These are phyloP conservation scores for Magnaporthiopsis poae DNA, from an alignment of 2,329 filamentous ascomycete species.

Conservation along the genomic window DNA sequence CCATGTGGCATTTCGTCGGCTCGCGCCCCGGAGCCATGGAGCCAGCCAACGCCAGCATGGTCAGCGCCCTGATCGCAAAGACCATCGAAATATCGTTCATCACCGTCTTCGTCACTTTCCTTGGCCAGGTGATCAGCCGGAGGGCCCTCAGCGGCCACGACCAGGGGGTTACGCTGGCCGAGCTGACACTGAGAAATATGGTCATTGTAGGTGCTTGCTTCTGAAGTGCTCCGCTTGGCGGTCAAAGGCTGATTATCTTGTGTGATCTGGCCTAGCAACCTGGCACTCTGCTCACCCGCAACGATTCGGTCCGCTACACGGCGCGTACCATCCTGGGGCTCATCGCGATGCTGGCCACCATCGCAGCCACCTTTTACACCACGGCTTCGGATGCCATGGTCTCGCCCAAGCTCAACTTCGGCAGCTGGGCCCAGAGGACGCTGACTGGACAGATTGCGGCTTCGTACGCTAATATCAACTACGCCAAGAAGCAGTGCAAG, in stretches of 20 bases:
- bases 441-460: constrained; percentile 49
- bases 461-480: constrained; percentile 53
- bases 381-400: constrained; percentile 68
- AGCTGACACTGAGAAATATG: constrained; percentile 71
- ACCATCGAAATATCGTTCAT: constrained; percentile 9
- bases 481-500: constrained; percentile 46
- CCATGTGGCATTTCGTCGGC: constrained; percentile 1
- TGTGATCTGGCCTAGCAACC: constrained; percentile 39
- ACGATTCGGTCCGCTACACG: constrained; percentile 53
- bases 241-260: not conserved
- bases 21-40: not conserved
- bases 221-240: not conserved
- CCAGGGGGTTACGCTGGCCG: constrained; percentile 60
- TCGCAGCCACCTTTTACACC: constrained; percentile 63
- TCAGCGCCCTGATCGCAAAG: constrained; percentile 7
- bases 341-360: constrained; percentile 52
- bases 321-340: constrained; percentile 53
- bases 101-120: constrained; percentile 8
- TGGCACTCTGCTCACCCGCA: constrained; percentile 62
- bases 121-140: constrained; percentile 56
- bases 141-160: constrained; percentile 52
- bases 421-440: constrained; percentile 35
- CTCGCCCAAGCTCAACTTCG: constrained; percentile 58
- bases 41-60: constrained; percentile 2
- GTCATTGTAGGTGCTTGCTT: constrained; percentile 34